Evolutionary conservation across 495 filamentous ascomycete species (phyloP).

Genomic region (Patellaria atrata): DNA sequence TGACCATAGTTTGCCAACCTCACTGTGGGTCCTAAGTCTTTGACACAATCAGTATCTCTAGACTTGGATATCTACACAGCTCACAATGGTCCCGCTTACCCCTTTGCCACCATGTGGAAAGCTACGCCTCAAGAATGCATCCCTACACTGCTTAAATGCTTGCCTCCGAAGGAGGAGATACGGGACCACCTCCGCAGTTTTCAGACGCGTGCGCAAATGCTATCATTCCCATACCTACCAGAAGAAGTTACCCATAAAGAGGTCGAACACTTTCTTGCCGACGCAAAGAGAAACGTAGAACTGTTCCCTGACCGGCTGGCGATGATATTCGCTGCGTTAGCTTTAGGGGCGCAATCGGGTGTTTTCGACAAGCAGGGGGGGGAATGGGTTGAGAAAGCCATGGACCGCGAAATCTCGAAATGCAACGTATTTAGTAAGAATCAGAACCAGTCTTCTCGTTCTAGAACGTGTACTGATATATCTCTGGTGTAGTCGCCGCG

Average conservation of each 20-base stretch:
- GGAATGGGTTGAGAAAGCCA: conserved; percentile 27
- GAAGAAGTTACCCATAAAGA: conserved; percentile 29
- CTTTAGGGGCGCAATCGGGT: conserved; percentile 31
- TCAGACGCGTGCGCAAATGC: conserved; percentile 29
- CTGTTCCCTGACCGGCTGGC: conserved; percentile 34
- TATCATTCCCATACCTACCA: conserved; percentile 33
- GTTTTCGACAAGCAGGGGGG: conserved; percentile 30
- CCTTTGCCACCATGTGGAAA: conserved; percentile 28
- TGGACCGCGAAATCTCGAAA: conserved; percentile 25
- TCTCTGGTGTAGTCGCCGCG: conserved; percentile 21
- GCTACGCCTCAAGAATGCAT: conserved; percentile 20
- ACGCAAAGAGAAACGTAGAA: conserved; percentile 28
- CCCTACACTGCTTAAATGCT: conserved; percentile 21
- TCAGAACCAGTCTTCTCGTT: too few relatives aligned
- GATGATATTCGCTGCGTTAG: conserved; percentile 33
- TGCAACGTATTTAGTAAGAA: conserved; percentile 31
- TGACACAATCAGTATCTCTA: conserved; percentile 27
- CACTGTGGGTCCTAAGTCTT: conserved; percentile 20
- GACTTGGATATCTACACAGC: conserved; percentile 28
- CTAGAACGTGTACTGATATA: too few relatives aligned
- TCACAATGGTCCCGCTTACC: conserved; percentile 20
- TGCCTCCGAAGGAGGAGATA: conserved; percentile 27
- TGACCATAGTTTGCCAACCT: conserved; percentile 27
- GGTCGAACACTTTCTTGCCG: conserved; percentile 29
- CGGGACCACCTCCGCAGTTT: conserved; percentile 29